Conservation (phyloP, 306 rosid species). For the Canavalia ensiformis region DNA sequence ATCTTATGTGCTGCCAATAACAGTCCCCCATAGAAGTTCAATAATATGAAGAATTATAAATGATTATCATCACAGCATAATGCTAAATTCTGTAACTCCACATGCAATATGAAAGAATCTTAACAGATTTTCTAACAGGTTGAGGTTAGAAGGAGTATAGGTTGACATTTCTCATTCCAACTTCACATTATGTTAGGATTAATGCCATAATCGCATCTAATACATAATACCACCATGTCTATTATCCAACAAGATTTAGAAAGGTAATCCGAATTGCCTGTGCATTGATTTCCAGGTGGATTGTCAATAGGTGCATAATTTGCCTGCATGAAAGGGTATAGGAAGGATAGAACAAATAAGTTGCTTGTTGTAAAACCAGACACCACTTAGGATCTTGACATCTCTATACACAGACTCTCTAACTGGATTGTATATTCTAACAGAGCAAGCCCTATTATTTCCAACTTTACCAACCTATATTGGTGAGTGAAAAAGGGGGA, state of each 20-base stretch:
- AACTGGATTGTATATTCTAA: neutral
- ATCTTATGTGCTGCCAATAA: neutral
- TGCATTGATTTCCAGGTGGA: slow-evolving; percentile 10
- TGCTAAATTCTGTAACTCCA: slow-evolving; percentile 23
- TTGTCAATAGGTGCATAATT: slow-evolving; percentile 5
- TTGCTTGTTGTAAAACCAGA: neutral
- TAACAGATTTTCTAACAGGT: neutral
- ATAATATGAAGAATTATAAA: neutral
- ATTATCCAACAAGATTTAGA: neutral
- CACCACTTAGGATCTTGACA: neutral
- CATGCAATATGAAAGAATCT: slow-evolving; percentile 5
- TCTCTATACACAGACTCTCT: neutral
- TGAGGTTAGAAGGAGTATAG: neutral
- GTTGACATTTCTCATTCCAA: slow-evolving; percentile 2
- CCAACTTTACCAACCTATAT: slow-evolving; percentile 1
- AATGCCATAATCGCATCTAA: slow-evolving; percentile 1
- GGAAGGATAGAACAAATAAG: neutral
- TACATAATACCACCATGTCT: neutral
- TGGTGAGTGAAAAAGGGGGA: neutral
- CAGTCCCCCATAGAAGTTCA: neutral
- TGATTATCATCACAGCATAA: neutral
- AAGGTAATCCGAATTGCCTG: neutral
- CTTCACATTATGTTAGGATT: neutral
- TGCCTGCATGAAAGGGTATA: neutral
- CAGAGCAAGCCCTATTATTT: neutral